These are phyloP conservation scores for Hypericum androsaemum DNA, from an alignment of 345 rosid species.

Conservation along the genomic window DNA sequence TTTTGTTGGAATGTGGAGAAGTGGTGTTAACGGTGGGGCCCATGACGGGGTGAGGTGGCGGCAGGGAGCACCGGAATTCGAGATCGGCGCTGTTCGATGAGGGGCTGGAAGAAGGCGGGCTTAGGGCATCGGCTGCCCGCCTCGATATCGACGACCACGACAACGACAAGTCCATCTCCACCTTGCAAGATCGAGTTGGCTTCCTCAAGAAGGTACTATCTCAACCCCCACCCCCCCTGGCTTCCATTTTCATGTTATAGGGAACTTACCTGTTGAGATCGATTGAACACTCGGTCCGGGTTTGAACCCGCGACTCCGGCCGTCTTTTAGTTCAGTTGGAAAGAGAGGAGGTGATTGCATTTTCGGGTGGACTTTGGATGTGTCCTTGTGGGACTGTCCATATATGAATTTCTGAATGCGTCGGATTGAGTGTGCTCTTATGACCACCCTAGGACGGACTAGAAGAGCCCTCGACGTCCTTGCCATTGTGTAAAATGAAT, in stretches of 20 bases:
- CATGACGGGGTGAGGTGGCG: not conserved
- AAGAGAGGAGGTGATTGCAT: too few relatives aligned
- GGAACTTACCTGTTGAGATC: too few relatives aligned
- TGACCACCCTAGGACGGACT: too few relatives aligned
- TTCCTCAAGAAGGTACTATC: conserved; percentile 58
- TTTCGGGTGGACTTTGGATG: too few relatives aligned
- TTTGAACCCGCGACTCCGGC: too few relatives aligned
- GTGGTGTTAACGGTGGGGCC: not conserved
- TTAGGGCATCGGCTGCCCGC: conserved; percentile 47
- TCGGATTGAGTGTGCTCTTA: too few relatives aligned
- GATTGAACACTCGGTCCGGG: too few relatives aligned
- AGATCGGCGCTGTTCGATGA: conserved; percentile 60
- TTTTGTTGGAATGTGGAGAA: not conserved
- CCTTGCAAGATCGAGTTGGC: conserved; percentile 59
- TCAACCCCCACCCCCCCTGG: not conserved
- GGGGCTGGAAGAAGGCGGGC: conserved; percentile 79
- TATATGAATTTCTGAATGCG: too few relatives aligned
- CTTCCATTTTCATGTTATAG: not conserved
- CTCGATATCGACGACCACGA: conserved; percentile 49
- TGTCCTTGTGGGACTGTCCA: too few relatives aligned
- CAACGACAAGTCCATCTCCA: conserved; percentile 56
- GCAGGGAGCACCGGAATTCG: conserved; percentile 59
- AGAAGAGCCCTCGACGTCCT: too few relatives aligned
- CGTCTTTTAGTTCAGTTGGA: too few relatives aligned
- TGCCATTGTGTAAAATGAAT: too few relatives aligned